A percentile compares a stretch with the other conserved stretches of the same genome.
phyloP scores from a whole-genome alignment of 306 rosid genomes.

The Potentilla sterilis region DNA sequence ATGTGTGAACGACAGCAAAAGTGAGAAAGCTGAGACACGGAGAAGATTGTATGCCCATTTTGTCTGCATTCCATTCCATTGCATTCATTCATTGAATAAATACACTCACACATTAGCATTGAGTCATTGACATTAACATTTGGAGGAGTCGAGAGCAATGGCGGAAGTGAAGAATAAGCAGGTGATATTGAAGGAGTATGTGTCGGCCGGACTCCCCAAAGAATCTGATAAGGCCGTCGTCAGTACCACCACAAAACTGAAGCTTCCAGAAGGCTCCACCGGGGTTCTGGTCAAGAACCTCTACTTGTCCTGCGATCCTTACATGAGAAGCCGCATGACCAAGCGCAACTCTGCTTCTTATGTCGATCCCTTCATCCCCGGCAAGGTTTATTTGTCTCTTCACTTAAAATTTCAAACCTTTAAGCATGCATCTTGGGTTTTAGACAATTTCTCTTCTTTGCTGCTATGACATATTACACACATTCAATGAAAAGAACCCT shows the following conservation, averaged over 20 bases:
- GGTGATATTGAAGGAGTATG: constrained; percentile 2
- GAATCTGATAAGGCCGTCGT: not conserved
- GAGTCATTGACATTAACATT: not conserved
- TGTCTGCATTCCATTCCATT: too few species aligned
- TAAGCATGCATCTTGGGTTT: not conserved
- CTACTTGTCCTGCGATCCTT: constrained; percentile 51
- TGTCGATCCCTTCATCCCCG: constrained; percentile 12
- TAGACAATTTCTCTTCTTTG: not conserved
- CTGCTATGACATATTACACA: too few species aligned
- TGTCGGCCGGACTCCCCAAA: not conserved
- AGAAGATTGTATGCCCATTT: too few species aligned
- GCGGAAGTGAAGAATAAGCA: constrained; percentile 6
- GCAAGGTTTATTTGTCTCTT: not conserved
- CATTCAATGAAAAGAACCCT: not conserved
- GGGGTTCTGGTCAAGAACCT: constrained; percentile 42
- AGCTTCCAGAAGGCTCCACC: constrained; percentile 38
- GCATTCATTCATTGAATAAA: too few species aligned
- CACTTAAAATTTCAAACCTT: not conserved
- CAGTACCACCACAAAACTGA: constrained; percentile 8
- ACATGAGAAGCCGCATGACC: constrained; percentile 40
- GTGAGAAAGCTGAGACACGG: not conserved
- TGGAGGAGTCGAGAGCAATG: not conserved
- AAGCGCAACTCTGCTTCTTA: not conserved
- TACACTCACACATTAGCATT: too few species aligned
- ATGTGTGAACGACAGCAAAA: not conserved